phyloP scores from a whole-genome alignment of 2,329 filamentous ascomycete species.

The Phoma sp. region DNA sequence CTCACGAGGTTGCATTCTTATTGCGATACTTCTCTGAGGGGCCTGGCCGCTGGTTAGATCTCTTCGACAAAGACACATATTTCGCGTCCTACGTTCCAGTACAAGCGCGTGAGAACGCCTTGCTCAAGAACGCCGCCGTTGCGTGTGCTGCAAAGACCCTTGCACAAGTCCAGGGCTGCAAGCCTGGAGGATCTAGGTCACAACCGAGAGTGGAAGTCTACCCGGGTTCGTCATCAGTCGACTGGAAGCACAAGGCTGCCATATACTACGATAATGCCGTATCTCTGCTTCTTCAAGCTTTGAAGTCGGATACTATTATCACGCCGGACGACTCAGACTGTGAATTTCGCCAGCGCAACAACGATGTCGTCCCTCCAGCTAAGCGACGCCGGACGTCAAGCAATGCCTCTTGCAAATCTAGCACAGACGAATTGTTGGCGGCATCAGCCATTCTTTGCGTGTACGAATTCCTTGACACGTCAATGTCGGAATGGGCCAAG shows the following conservation, averaged over 20 bases:
- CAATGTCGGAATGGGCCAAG: constrained; percentile 66
- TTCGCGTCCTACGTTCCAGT: constrained; percentile 67
- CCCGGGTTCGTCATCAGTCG: constrained; percentile 55
- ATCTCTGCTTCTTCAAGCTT: constrained; percentile 52
- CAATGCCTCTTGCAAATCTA: constrained; percentile 48
- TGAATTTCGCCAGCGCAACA: constrained; percentile 25
- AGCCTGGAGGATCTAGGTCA: constrained; percentile 54
- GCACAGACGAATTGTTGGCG: constrained; percentile 66
- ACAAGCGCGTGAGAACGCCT: constrained; percentile 59
- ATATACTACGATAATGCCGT: constrained; percentile 67
- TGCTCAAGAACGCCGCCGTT: constrained; percentile 62
- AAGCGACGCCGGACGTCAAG: constrained; percentile 54
- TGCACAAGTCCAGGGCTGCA: constrained; percentile 60
- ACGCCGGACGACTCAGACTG: constrained; percentile 40
- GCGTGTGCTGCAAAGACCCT: constrained; percentile 69
- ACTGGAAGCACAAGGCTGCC: constrained; percentile 66
- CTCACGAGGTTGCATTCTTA: constrained; percentile 66
- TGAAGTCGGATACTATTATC: constrained; percentile 42
- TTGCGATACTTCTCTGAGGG: constrained; percentile 66
- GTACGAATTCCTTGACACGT: constrained; percentile 72
- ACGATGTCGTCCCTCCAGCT: constrained; percentile 24
- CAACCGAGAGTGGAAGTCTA: constrained; percentile 62
- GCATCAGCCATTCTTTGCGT: constrained; percentile 71
- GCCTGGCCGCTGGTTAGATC: constrained; percentile 66
- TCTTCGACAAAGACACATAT: constrained; percentile 63